Evolutionary conservation across 2,329 filamentous ascomycete species (phyloP), one percentile per base, ranked within the genome.

Genomic region (Aureobasidium musti): DNA sequence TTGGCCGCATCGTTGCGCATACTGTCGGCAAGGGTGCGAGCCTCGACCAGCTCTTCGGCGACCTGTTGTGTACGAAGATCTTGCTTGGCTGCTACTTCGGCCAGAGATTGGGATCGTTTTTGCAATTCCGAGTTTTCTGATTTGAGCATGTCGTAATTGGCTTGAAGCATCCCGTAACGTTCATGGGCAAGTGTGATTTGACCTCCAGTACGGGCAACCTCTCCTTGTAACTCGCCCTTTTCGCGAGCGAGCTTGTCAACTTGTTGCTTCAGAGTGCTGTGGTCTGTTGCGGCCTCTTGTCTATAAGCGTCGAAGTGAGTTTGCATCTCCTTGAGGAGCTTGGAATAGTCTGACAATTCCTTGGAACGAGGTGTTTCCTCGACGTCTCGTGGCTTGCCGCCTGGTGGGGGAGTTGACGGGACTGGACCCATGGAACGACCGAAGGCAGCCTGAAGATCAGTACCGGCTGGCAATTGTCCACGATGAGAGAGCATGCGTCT

Each of bases 1-100:
- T 98, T 97, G 19, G 92, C 89, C 64, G 89, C 92, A 76, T 99
- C 95, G 70, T 92, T 92, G 63, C 92, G 90, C 77, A 97, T 86
- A 73, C 92, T 93, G 74, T 99, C 94, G 3, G 91, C 82, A 63
- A 94, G 80, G 37, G 90, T 90, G 75, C 89, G 90, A 5, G 90
- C 88, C 76, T 97, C 95, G 11, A 98, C 88, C 6, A 98, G 84
- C 72, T 99, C 94, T 77, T 98, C 94, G 0, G 92, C 92, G 33
- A 94, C 90, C 77, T 97, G 92, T 73, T 97, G 92, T 2, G 91
- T 95, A 50, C 88, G 89, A 53, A 97, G 83, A 72, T 99, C 96
- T 74, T 97, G 92, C 77, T 92, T 95, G 5, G 92, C 92, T 7
- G 92, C 89, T 63, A 88, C 89, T 74, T 98, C 92, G 0, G 91